phyloP scores from a whole-genome alignment of 2,329 filamentous ascomycete species.

The Claviceps lovelessii region DNA sequence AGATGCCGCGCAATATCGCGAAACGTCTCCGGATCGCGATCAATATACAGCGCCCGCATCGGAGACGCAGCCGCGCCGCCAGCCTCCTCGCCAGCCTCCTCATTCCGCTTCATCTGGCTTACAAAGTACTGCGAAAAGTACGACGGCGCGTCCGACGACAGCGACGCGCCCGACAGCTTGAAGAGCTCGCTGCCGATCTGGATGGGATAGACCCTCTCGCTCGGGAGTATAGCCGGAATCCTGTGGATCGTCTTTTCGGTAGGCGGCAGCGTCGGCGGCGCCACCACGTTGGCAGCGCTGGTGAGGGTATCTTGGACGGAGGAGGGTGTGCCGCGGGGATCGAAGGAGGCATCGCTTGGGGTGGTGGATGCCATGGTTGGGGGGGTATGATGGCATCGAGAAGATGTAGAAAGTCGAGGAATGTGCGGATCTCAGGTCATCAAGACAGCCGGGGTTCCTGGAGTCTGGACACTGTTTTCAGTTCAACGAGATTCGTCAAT shows the following conservation, averaged over 20 bases:
- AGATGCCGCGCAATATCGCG: slow-evolving; percentile 79
- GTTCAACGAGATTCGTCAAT: neutral
- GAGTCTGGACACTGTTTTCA: neutral
- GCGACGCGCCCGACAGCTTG: slow-evolving; percentile 56
- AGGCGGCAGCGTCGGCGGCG: slow-evolving; percentile 4
- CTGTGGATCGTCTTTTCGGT: slow-evolving; percentile 24
- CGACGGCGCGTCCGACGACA: slow-evolving; percentile 73
- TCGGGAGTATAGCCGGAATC: slow-evolving; percentile 47
- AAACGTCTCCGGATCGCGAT: slow-evolving; percentile 82
- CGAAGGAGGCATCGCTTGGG: slow-evolving; percentile 12
- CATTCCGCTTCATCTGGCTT: slow-evolving; percentile 58
- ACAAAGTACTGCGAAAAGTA: slow-evolving; percentile 94
- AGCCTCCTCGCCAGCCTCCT: slow-evolving; percentile 44
- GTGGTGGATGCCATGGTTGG: slow-evolving; percentile 13
- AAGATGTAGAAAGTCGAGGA: too few species aligned
- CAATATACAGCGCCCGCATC: slow-evolving; percentile 81
- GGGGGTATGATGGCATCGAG: too few species aligned
- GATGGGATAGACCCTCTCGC: slow-evolving; percentile 60
- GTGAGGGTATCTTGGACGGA: neutral
- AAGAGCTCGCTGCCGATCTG: slow-evolving; percentile 61
- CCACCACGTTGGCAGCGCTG: neutral
- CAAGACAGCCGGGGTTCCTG: too few species aligned
- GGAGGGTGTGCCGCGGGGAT: slow-evolving; percentile 1
- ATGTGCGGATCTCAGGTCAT: too few species aligned
- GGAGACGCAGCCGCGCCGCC: slow-evolving; percentile 17